Base-by-base conservation (phyloP, 768 basidiomycete genomes). In the Daedalea quercina region DNA sequence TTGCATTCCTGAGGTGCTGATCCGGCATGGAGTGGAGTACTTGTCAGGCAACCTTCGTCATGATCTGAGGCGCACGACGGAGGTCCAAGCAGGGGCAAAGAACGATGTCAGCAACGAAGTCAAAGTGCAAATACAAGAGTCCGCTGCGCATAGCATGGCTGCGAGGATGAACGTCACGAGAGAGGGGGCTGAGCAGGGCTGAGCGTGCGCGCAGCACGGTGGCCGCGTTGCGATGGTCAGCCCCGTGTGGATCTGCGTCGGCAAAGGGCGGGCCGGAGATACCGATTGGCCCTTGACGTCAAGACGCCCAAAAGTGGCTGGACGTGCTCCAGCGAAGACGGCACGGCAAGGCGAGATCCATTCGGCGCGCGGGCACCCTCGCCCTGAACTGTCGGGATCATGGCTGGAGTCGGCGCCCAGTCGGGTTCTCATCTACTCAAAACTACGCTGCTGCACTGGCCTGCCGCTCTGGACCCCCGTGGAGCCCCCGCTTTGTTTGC, bases 231-330 rank as follows among this genome's bases (percentile, higher is more conserved):
- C 4, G 11, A 31, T 6, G 11, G 4, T 11, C 11, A 6, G 4
- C 6, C 28, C 28, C 28, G 28, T 11, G 6, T 31, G 6, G 28
- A 31, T 31, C 28, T 31, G 28, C 28, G 15, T 19, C 37, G 37
- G 7, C 15, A 40, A 17, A 15, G 9, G 22, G 49, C 49, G 49
- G 49, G 40, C 49, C 49, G 49, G 23, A 7, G 40, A 50, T 22
- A 9, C 49, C 35, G 49, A 37, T 50, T 37, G 35, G 49, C 40
- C 35, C 35, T 50, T 50, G 49, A 50, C 49, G 49, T 50, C 49
- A 50, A 28, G 46, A 33, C 46, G 26, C 25, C 28, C 23, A 8
- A 23, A 44, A 33, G 24, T 47, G 26, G 25, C 25, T 15, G 23
- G 46, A 15, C 9, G 11, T 17, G 28, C 46, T 47, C 46, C 46